phyloP scores from a whole-genome alignment of 2,329 filamentous ascomycete species.

The Sporothrix brunneoviolacea region DNA sequence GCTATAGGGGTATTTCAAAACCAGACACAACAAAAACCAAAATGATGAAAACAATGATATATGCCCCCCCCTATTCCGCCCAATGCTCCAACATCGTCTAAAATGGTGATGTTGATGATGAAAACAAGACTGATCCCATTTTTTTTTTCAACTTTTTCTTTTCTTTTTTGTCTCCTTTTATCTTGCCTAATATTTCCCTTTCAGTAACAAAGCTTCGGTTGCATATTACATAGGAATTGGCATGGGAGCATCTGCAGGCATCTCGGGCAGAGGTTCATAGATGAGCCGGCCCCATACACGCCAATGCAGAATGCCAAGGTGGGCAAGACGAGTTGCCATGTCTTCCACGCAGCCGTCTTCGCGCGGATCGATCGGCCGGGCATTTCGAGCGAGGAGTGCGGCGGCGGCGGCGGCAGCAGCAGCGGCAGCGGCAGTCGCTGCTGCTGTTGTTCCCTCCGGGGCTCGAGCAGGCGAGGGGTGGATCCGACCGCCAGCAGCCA shows the following conservation, averaged over 20 bases:
- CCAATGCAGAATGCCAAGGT: slow-evolving; percentile 84
- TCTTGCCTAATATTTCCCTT: too few species aligned
- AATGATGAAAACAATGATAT: not conserved
- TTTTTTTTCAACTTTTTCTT: not conserved
- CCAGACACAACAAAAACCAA: not conserved
- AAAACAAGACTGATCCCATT: not conserved
- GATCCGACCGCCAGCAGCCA: slow-evolving; percentile 46
- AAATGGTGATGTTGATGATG: slow-evolving; percentile 4
- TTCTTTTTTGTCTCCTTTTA: not conserved
- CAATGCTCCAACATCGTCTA: slow-evolving; percentile 9
- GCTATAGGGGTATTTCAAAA: slow-evolving; percentile 14
- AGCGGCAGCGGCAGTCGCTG: slow-evolving; percentile 27
- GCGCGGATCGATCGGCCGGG: slow-evolving; percentile 22
- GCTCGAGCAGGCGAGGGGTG: slow-evolving; percentile 24
- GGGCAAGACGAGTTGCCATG: slow-evolving; percentile 70
- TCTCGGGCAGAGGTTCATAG: slow-evolving; percentile 40
- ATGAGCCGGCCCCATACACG: slow-evolving; percentile 74
- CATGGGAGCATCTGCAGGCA: slow-evolving; percentile 3
- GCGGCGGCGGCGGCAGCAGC: slow-evolving; percentile 9
- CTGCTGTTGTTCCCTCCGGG: slow-evolving; percentile 23
- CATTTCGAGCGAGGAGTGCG: not conserved
- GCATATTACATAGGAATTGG: too few species aligned
- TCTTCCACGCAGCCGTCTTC: slow-evolving; percentile 54
- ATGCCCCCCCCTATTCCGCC: not conserved
- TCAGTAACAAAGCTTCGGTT: too few species aligned